A percentile compares a stretch with the other conserved stretches of the same genome.
Evolutionary conservation across 371 early-diverging fungal genomes (phyloP).

Genomic region (Encephalitozoon intestinalis): DNA sequence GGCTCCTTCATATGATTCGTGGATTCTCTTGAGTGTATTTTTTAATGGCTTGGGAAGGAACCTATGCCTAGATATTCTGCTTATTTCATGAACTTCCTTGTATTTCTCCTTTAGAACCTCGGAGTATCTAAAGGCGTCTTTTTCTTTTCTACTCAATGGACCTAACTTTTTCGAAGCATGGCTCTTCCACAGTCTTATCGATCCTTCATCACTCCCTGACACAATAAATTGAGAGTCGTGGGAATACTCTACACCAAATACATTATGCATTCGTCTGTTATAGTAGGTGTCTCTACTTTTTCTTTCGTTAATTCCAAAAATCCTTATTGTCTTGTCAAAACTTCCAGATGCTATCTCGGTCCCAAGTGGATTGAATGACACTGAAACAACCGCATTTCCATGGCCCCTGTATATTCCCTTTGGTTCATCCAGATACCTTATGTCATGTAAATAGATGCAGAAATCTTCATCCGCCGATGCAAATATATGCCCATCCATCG

Average conservation of each 20-base stretch:
- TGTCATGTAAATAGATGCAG: conserved; percentile 83
- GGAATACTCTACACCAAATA: conserved; percentile 78
- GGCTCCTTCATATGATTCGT: conserved; percentile 52
- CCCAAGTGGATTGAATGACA: conserved; percentile 93
- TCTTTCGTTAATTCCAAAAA: conserved; percentile 71
- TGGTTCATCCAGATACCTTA: conserved; percentile 77
- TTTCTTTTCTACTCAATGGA: conserved; percentile 67
- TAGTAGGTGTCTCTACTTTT: conserved; percentile 88
- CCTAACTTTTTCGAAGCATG: conserved; percentile 77
- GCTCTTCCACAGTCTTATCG: conserved; percentile 90
- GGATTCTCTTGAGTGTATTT: conserved; percentile 42
- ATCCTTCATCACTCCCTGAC: conserved; percentile 91
- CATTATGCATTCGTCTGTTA: conserved; percentile 81
- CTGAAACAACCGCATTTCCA: conserved; percentile 85
- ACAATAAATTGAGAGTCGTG: conserved; percentile 89
- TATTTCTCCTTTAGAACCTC: conserved; percentile 81
- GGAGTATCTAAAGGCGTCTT: conserved; percentile 69
- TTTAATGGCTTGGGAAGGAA: conserved; percentile 57
- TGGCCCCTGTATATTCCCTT: conserved; percentile 79
- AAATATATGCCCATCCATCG: conserved; percentile 50
- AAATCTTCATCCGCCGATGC: conserved; percentile 82
- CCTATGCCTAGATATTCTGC: conserved; percentile 64
- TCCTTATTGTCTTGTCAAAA: conserved; percentile 82
- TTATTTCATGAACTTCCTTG: conserved; percentile 78
- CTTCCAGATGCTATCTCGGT: conserved; percentile 84